phyloP scores from a whole-genome alignment of 2,329 filamentous ascomycete genomes.

The Colletotrichum lentis region DNA sequence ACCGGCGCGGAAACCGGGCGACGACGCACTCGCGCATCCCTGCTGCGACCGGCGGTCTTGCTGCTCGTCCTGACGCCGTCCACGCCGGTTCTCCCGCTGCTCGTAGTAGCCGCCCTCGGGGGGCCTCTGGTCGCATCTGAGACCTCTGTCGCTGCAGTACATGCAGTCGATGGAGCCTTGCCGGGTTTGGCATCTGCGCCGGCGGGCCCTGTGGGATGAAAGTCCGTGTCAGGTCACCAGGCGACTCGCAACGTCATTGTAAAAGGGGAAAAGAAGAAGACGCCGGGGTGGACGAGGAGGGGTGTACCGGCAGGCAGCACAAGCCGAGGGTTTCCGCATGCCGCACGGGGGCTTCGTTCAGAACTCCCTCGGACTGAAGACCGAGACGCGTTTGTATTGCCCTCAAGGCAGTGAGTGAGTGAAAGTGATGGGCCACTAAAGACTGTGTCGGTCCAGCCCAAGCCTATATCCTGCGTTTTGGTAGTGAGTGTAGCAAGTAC shows the following conservation, averaged over 20 bases:
- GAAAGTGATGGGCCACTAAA: too few relatives aligned
- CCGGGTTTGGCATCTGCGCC: constrained; percentile 36
- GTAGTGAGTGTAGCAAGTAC: neutral
- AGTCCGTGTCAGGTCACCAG: constrained; percentile 26
- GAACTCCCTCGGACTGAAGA: constrained; percentile 24
- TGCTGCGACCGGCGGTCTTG: neutral
- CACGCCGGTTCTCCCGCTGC: constrained; percentile 34
- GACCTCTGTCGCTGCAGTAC: constrained; percentile 58
- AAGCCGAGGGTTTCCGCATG: constrained; percentile 40
- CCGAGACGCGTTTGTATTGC: constrained; percentile 11
- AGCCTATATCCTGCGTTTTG: neutral
- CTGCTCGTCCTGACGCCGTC: constrained; percentile 18
- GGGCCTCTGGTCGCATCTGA: constrained; percentile 57
- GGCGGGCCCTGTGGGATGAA: constrained; percentile 27
- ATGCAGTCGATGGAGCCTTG: constrained; percentile 56
- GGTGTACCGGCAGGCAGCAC: constrained; percentile 38
- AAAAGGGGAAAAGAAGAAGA: neutral
- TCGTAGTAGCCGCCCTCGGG: constrained; percentile 38
- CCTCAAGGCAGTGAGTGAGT: neutral
- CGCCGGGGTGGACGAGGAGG: neutral
- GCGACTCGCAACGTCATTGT: neutral
- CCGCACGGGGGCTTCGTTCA: neutral
- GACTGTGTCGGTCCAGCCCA: too few relatives aligned
- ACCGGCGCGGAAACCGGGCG: constrained; percentile 18
- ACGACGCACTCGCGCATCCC: constrained; percentile 15